Conservation (phyloP, 1,284 basidiomycete species). For the Ustilago loliicola region DNA sequence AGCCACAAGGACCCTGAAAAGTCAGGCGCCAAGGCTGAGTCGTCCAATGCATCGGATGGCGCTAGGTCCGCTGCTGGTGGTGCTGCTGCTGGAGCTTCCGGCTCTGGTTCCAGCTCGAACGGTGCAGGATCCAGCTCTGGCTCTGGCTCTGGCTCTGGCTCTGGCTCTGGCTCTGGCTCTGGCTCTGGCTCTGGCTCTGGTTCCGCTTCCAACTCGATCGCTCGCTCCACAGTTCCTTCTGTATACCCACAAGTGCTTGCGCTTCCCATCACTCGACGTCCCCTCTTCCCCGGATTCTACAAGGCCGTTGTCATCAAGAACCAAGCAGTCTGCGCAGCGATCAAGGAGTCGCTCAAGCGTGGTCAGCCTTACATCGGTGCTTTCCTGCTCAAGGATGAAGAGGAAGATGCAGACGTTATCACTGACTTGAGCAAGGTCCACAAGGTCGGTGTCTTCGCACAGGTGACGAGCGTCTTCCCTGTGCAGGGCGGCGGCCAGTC, state of each 20-base stretch:
- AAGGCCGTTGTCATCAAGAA: conserved; percentile 70
- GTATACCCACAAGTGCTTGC: conserved; percentile 94
- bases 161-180: conserved; percentile 31
- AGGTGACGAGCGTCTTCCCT: conserved; percentile 93
- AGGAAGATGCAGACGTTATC: conserved; percentile 92
- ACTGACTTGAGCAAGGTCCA: conserved; percentile 89
- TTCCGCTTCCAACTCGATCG: conserved; percentile 53
- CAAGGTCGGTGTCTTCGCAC: conserved; percentile 94
- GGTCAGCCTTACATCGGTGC: conserved; percentile 98
- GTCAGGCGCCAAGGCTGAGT: conserved; percentile 28
- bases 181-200: conserved; percentile 35
- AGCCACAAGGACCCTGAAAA: conserved; percentile 23
- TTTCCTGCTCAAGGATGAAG: conserved; percentile 95
- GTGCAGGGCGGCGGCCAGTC: conserved; percentile 54
- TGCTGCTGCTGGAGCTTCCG: conserved; percentile 20
- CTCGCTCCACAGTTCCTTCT: conserved; percentile 63
- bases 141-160: conserved; percentile 33
- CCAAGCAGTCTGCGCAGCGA: conserved; percentile 89
- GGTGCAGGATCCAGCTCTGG: conserved; percentile 19
- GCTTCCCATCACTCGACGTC: conserved; percentile 92
- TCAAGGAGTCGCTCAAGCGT: conserved; percentile 95
- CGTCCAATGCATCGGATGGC: conserved; percentile 28
- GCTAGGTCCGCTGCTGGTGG: conserved; percentile 26
- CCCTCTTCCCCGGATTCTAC: conserved; percentile 97
- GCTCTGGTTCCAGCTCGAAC: conserved; percentile 22